Base-by-base conservation (phyloP, 2,329 filamentous ascomycete genomes). In the Penicillium sp. region DNA sequence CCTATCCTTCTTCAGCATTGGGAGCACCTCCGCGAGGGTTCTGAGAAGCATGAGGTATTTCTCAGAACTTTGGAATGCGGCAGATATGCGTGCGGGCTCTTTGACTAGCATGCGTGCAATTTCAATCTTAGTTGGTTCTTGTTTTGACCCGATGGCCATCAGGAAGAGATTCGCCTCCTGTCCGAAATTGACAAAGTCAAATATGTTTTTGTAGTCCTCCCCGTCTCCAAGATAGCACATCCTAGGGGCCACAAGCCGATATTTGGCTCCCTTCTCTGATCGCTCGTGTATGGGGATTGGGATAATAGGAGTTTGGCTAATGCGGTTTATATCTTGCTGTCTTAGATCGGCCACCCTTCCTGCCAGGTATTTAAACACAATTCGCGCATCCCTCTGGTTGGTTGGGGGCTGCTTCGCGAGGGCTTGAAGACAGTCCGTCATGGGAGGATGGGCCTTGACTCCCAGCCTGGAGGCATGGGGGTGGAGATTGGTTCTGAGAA, bases 111-210 rank as follows among this genome's bases (percentile, higher is more conserved):
- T 86, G 39, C 85, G 82, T 5, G 93, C 93, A 64, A 99, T 85
- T 73, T 99, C 94, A 3, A 85, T 73, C 66, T 90, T 94, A 3
- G 89, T 96, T 4, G 94, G 94, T 73, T 99, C 93, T 61, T 86
- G 87, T 75, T 96, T 97, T 3, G 92, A 93, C 10, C 94, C 94
- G 63, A 93, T 91, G 61, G 90, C 90, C 66, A 92, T 85, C 19
- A 99, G 78, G 68, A 99, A 99, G 0, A 89, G 81, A 68, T 97
- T 97, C 2, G 91, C 93, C 70, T 93, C 87, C 35, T 82, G 78
- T 0, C 93, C 92, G 77, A 97, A 99, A 71, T 97, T 90, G 15
- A 97, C 93, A 74, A 97, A 99, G 71, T 97, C 92, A 65, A 99
- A 96, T 33, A 99, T 96, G 33, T 96, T 90, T 12, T 86, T 89